These are phyloP conservation scores for Lavandula angustifolia DNA, from an alignment of 257 asterid species.

Conservation along the genomic window DNA sequence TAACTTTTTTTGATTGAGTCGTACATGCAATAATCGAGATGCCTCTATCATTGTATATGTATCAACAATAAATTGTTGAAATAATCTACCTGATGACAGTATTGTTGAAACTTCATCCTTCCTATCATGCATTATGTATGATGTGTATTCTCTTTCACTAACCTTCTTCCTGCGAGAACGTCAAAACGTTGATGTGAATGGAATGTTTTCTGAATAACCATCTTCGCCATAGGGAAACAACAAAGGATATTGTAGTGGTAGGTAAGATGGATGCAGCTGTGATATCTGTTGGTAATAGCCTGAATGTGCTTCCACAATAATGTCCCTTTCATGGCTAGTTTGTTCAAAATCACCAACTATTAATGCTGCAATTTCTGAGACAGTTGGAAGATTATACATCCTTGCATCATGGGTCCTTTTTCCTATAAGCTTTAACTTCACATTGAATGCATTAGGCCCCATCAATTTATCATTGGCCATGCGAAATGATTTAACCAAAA, in stretches of 20 bases:
- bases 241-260: neutral
- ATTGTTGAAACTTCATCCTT: neutral
- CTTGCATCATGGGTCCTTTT: neutral
- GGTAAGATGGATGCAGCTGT: neutral
- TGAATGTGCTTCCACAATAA: neutral
- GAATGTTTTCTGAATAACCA: neutral
- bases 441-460: neutral
- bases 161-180: neutral
- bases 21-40: neutral
- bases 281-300: neutral
- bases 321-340: neutral
- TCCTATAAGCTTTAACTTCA: neutral
- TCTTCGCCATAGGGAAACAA: neutral
- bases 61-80: neutral
- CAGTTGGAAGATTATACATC: neutral
- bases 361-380: neutral
- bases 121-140: neutral
- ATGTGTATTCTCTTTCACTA: neutral
- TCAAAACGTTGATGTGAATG: neutral
- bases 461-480: neutral
- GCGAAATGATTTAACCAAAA: neutral
- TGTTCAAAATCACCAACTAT: neutral
- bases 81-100: neutral
- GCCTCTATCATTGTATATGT: neutral
- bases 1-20: neutral